A percentile compares a stretch with the other conserved stretches of the same genome.
Evolutionary conservation across 768 basidiomycete genomes (phyloP).

Genomic region (Phaeotremella fagi): DNA sequence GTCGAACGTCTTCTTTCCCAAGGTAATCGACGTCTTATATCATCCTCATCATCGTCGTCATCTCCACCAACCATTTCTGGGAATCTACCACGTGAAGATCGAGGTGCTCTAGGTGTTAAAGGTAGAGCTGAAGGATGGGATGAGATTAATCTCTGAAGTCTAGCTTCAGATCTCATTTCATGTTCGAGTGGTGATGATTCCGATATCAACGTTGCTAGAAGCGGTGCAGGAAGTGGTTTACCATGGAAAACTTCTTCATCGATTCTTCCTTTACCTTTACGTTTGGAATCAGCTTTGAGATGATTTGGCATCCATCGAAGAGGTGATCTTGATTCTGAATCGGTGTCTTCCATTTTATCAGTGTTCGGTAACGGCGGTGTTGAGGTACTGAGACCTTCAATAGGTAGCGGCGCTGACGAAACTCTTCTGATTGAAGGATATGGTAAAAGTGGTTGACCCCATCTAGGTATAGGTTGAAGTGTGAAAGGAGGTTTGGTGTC

Average conservation of each 20-base stretch:
- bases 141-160: slow-evolving; percentile 30
- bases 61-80: slow-evolving; percentile 40
- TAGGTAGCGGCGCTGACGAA: slow-evolving; percentile 20
- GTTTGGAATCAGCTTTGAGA: slow-evolving; percentile 13
- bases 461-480: slow-evolving; percentile 26
- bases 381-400: slow-evolving; percentile 29
- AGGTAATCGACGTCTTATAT: not conserved
- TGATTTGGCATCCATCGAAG: slow-evolving; percentile 29
- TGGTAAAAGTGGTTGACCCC: slow-evolving; percentile 10
- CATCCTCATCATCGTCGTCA: slow-evolving; percentile 26
- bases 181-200: slow-evolving; percentile 37
- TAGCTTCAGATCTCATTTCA: slow-evolving; percentile 41
- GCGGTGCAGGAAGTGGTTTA: slow-evolving; percentile 31
- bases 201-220: slow-evolving; percentile 38
- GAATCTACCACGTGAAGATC: slow-evolving; percentile 31
- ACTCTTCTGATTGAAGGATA: slow-evolving; percentile 12
- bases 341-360: slow-evolving; percentile 1
- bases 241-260: slow-evolving; percentile 29
- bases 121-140: slow-evolving; percentile 37
- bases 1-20: slow-evolving; percentile 20
- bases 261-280: slow-evolving; percentile 41
- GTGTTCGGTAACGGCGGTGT: slow-evolving; percentile 24
- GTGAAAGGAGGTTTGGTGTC: not conserved
- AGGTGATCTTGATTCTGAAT: slow-evolving; percentile 10
- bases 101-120: slow-evolving; percentile 32